phyloP scores from a whole-genome alignment of 2,329 filamentous ascomycete genomes.

The Alternaria brassicicola region DNA sequence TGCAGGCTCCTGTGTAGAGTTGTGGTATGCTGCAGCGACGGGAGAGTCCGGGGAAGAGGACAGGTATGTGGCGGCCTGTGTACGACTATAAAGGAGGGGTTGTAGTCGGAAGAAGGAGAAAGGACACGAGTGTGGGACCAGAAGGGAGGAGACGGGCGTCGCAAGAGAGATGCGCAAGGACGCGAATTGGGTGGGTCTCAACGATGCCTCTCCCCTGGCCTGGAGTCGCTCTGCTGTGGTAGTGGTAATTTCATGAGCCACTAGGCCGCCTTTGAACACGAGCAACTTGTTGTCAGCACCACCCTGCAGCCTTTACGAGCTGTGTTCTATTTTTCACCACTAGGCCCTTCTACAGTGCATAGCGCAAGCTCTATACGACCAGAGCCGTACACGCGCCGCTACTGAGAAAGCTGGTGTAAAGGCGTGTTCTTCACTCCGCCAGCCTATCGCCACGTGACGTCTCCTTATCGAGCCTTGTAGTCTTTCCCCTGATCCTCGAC shows the following conservation, averaged over 20 bases:
- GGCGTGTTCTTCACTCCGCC: not conserved
- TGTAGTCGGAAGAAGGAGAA: constrained; percentile 18
- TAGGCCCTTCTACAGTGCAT: not conserved
- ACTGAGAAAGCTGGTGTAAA: not conserved
- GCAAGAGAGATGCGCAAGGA: constrained; percentile 36
- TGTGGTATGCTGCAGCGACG: constrained; percentile 19
- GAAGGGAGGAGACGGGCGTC: constrained; percentile 27
- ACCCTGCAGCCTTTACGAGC: constrained; percentile 9
- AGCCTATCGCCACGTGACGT: constrained; percentile 24
- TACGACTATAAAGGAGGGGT: constrained; percentile 3
- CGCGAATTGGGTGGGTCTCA: constrained; percentile 32
- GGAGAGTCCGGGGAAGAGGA: constrained; percentile 22
- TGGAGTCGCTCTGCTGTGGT: constrained; percentile 19
- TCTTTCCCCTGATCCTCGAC: constrained; percentile 25
- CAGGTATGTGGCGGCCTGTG: constrained; percentile 18
- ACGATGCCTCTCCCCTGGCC: constrained; percentile 35
- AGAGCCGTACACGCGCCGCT: not conserved
- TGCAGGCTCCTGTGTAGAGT: constrained; percentile 7
- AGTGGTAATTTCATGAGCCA: constrained; percentile 36
- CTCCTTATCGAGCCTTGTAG: constrained; percentile 15
- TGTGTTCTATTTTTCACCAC: constrained; percentile 11
- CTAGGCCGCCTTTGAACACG: constrained; percentile 31
- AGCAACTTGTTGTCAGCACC: constrained; percentile 27
- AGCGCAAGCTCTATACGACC: not conserved
- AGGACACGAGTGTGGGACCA: constrained; percentile 23